Base-by-base conservation (phyloP, 2,329 filamentous ascomycete genomes). In the Amauroascus niger region DNA sequence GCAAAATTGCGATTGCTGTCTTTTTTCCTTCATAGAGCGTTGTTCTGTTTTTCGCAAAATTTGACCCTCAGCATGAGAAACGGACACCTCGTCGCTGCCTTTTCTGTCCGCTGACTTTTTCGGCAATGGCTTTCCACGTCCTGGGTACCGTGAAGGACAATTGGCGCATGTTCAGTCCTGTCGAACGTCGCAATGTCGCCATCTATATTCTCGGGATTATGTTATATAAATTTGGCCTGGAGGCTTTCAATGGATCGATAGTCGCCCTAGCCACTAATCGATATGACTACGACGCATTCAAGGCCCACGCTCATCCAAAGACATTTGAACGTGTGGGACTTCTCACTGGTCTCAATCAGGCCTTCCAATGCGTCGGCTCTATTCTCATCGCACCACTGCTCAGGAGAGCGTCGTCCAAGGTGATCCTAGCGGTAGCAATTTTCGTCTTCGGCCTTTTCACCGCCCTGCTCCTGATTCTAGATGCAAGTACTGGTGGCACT, bases 191-290 rank as follows among this genome's bases (percentile, higher is more conserved):
- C 49, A 74, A 75, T 55, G 71, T 75, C 46, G 63, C 65, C 45
- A 66, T 74, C 52, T 77, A 78, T 62, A 74, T 76, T 47, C 57
- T 65, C 6, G 75, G 74, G 5, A 76, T 77, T 54, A 77, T 77
- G 72, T 63, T 75, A 41, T 77, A 77, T 65, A 77, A 77, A 59
- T 76, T 78, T 54, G 75, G 74, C 24, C 67, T 76, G 11, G 74
- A 76, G 59, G 74, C 73, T 8, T 77, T 77, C 65, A 76, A 75
- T 60, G 75, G 75, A 1, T 76, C 74, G 30, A 69, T 78, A 57
- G 70, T 73, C 35, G 72, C 73, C 9, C 66, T 76, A 2, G 74
- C 74, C 9, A 76, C 72, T 3, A 77, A 77, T 58, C 68, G 74
- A 49, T 77, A 76, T 62, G 74, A 76, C 61, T 71, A 71, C 58